Percentiles rank a stretch among this genome's conserved stretches.
These are phyloP conservation scores for Phylloporus arenicola DNA, from an alignment of 768 basidiomycete species.

Conservation along the genomic window DNA sequence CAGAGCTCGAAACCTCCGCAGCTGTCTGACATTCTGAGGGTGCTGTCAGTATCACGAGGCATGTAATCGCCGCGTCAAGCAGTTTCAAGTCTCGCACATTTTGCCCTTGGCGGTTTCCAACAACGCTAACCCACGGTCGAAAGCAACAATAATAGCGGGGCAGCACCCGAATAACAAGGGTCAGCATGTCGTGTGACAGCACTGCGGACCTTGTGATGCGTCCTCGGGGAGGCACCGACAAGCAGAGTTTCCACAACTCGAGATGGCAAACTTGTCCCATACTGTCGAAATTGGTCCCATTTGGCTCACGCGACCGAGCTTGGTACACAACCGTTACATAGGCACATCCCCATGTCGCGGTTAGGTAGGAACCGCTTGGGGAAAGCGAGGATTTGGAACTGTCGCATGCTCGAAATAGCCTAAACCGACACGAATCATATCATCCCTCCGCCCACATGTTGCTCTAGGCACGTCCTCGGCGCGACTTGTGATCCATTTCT, in stretches of 20 bases:
- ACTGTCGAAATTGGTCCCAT: slow-evolving; percentile 2
- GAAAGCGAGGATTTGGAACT: slow-evolving; percentile 9
- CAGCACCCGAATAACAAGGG: slow-evolving; percentile 4
- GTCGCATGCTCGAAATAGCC: slow-evolving; percentile 15
- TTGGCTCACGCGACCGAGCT: background rate
- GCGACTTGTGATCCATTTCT: slow-evolving; percentile 27
- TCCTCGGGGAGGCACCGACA: background rate
- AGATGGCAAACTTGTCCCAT: slow-evolving; percentile 12
- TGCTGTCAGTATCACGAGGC: background rate
- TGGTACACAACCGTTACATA: background rate
- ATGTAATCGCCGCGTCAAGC: slow-evolving; percentile 15
- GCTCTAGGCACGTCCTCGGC: slow-evolving; percentile 12
- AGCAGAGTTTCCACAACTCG: background rate
- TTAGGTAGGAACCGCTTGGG: slow-evolving; percentile 13
- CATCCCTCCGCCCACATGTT: slow-evolving; percentile 4
- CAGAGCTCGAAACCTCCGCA: slow-evolving; percentile 13
- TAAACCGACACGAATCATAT: slow-evolving; percentile 7
- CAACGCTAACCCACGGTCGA: background rate
- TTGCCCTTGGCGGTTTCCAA: background rate
- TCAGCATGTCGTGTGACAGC: slow-evolving; percentile 13
- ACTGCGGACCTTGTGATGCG: slow-evolving; percentile 2
- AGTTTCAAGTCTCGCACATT: slow-evolving; percentile 13
- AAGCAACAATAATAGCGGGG: background rate
- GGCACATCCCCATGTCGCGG: slow-evolving; percentile 16
- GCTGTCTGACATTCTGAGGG: slow-evolving; percentile 7